Conservation (phyloP, 257 asterid genomes). For the Gentiana dahurica region DNA sequence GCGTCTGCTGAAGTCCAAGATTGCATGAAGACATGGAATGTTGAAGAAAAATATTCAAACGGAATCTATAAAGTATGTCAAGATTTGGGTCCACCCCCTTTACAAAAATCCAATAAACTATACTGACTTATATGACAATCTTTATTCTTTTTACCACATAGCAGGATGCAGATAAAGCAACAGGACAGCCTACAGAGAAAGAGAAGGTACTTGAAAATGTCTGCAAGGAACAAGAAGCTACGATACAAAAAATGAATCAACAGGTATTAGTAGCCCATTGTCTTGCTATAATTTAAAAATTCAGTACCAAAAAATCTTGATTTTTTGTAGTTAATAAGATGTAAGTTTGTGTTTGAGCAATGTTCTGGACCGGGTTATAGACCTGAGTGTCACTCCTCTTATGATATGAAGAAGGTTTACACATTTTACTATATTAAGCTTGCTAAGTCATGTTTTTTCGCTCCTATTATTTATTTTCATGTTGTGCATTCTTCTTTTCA, state of each 20-base stretch:
- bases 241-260: slow-evolving; percentile 60
- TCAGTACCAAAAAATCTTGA: slow-evolving; percentile 5
- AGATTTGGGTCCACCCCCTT: not conserved
- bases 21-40: slow-evolving; percentile 24
- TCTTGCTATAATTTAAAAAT: slow-evolving; percentile 5
- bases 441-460: not conserved
- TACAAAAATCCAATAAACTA: not conserved
- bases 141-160: not conserved
- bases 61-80: no score
- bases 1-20: slow-evolving; percentile 23
- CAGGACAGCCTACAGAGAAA: slow-evolving; percentile 26
- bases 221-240: slow-evolving; percentile 72
- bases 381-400: slow-evolving; percentile 15
- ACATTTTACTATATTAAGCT: not conserved
- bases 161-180: slow-evolving; percentile 41
- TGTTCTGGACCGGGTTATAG: slow-evolving; percentile 13
- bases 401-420: slow-evolving; percentile 11
- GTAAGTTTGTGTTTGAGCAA: slow-evolving; percentile 31
- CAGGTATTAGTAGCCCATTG: slow-evolving; percentile 29
- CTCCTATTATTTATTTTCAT: not conserved
- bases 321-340: slow-evolving; percentile 53
- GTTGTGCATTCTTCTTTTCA: slow-evolving; percentile 15
- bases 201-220: slow-evolving; percentile 56
- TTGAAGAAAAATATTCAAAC: slow-evolving; percentile 3
- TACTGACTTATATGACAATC: not conserved